Evolutionary conservation across 805 yeast species (phyloP).

Genomic region (Kuraishia borneana): DNA sequence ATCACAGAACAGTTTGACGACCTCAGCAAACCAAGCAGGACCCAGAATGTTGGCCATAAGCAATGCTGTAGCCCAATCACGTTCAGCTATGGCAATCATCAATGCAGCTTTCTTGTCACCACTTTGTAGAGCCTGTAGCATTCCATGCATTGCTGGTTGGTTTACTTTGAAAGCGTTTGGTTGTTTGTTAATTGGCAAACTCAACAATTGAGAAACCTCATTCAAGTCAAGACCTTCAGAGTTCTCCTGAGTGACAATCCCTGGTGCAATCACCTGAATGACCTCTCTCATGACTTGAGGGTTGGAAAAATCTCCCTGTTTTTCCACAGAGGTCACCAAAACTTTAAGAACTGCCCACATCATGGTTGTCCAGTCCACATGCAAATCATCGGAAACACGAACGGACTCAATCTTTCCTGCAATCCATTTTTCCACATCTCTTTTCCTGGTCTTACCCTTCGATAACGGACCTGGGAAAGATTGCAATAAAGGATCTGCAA

Average conservation of each 20-base stretch:
- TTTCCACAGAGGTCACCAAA: conserved; percentile 12
- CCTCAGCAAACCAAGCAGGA: conserved; percentile 29
- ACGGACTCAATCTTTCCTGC: conserved; percentile 18
- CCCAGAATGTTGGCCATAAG: conserved; percentile 59
- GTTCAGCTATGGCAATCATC: conserved; percentile 43
- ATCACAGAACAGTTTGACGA: conserved; percentile 29
- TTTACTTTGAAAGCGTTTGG: conserved; percentile 16
- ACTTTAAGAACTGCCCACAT: conserved; percentile 16
- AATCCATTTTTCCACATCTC: conserved; percentile 66
- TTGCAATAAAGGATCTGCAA: conserved; percentile 39
- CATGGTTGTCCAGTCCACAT: conserved; percentile 9
- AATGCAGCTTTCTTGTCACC: conserved; percentile 67
- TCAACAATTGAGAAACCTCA: conserved; percentile 7
- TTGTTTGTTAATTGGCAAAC: conserved; percentile 5
- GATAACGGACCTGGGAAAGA: conserved; percentile 62
- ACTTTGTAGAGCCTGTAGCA: conserved; percentile 30
- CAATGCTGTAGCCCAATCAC: conserved; percentile 72
- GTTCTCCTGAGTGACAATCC: conserved; percentile 16
- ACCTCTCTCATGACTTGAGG: conserved; percentile 20
- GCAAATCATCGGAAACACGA: conserved; percentile 7
- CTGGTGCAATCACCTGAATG: conserved; percentile 30
- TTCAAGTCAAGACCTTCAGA: conserved; percentile 9
- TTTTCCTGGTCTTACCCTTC: conserved; percentile 44
- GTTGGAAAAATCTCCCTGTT: conserved; percentile 14
- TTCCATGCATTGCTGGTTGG: conserved; percentile 12